A percentile compares a stretch with the other conserved stretches of the same genome.
Conservation (phyloP, 2,329 filamentous ascomycete species). For the Cladosporium oxysporum region DNA sequence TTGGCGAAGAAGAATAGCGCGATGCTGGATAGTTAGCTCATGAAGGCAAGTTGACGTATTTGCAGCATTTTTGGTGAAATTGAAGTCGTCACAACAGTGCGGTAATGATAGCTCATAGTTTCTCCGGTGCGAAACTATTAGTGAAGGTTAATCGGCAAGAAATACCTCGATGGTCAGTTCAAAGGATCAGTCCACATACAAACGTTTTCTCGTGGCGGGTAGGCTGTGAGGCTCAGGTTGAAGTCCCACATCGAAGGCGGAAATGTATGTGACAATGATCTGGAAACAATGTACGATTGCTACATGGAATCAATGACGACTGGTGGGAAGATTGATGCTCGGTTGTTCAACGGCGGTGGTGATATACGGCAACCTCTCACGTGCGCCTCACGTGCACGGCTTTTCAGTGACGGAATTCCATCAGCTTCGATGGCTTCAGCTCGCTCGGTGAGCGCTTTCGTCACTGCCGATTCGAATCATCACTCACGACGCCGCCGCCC, state of each 20-base stretch:
- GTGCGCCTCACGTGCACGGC: slow-evolving; percentile 2
- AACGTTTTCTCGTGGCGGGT: too few species aligned
- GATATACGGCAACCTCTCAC: neutral
- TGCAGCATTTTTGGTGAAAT: neutral
- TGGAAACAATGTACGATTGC: neutral
- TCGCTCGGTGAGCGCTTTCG: slow-evolving; percentile 18
- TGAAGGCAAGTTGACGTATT: neutral
- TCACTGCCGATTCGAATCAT: slow-evolving; percentile 3
- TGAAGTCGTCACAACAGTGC: neutral
- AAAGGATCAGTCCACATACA: too few species aligned
- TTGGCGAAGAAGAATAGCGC: slow-evolving; percentile 24
- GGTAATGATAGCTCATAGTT: neutral
- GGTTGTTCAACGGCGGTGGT: slow-evolving; percentile 3
- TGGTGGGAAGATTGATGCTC: neutral
- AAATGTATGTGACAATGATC: neutral
- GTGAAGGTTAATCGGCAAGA: neutral
- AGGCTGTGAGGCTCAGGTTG: neutral
- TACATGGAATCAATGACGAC: neutral
- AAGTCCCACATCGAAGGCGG: neutral
- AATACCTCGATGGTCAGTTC: neutral
- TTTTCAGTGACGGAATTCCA: neutral
- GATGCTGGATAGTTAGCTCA: neutral
- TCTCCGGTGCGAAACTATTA: neutral
- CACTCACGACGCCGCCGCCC: neutral
- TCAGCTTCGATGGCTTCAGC: slow-evolving; percentile 9